A percentile compares a stretch with the other conserved stretches of the same genome.
These are phyloP conservation scores for Arthrobotrys conoides DNA, from an alignment of 2,329 filamentous ascomycete species.

Conservation along the genomic window DNA sequence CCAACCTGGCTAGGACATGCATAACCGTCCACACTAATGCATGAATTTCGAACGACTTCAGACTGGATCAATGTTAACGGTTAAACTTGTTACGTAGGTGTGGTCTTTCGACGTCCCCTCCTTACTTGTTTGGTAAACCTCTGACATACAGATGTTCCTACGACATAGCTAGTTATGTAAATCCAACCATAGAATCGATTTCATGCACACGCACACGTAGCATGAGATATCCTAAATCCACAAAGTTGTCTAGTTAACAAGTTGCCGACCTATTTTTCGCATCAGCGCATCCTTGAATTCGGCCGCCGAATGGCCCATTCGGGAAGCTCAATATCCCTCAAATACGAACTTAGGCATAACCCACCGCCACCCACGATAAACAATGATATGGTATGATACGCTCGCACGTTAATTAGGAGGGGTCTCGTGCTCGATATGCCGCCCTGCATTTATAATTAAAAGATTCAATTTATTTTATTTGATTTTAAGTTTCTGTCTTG, in stretches of 20 bases:
- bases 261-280: background rate
- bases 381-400: background rate
- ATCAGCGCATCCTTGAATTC: background rate
- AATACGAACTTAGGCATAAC: slow-evolving; percentile 24
- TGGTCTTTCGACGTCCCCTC: slow-evolving; percentile 3
- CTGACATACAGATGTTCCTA: background rate
- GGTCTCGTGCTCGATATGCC: slow-evolving; percentile 16
- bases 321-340: slow-evolving; percentile 31
- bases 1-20: slow-evolving; percentile 4
- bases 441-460: background rate
- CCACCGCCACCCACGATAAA: background rate
- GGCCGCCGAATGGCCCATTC: slow-evolving; percentile 4
- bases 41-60: slow-evolving; percentile 8
- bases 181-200: background rate
- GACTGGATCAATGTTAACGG: background rate
- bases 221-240: background rate
- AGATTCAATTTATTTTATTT: slow-evolving; percentile 10
- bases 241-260: background rate
- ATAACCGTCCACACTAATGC: slow-evolving; percentile 3
- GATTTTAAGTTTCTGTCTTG: background rate
- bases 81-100: background rate
- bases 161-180: background rate
- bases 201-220: slow-evolving; percentile 14
- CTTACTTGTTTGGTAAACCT: slow-evolving; percentile 12
- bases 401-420: background rate